phyloP scores from a whole-genome alignment of 78 protist genomes.

The Dictyostelium firmibasis region DNA sequence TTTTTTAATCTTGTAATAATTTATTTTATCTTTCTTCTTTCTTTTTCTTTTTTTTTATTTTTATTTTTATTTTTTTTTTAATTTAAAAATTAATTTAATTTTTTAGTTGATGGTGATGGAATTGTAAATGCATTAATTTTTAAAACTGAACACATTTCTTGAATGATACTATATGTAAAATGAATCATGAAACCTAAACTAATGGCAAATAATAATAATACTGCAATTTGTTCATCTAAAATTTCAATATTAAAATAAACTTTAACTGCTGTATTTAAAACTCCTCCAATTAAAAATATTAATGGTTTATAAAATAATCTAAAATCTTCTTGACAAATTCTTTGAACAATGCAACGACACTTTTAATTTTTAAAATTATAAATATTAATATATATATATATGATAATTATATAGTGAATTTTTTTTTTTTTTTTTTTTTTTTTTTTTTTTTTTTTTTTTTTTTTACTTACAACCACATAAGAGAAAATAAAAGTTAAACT shows the following conservation, averaged over 20 bases:
- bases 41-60: neutral
- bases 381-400: no score
- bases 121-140: constrained; percentile 58
- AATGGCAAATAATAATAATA: constrained; percentile 9
- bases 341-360: constrained; percentile 71
- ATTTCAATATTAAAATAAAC: neutral
- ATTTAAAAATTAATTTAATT: neutral
- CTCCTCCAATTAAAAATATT: constrained; percentile 24
- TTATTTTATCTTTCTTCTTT: neutral
- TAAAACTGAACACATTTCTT: constrained; percentile 53
- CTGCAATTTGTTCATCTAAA: constrained; percentile 4
- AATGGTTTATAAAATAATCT: constrained; percentile 75
- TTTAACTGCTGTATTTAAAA: neutral
- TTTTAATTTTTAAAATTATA: no score
- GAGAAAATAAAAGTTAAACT: constrained; percentile 56
- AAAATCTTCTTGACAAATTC: constrained; percentile 74
- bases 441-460: neutral
- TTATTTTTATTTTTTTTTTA: neutral
- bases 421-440: no score
- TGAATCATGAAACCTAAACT: constrained; percentile 32
- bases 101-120: neutral
- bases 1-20: no score
- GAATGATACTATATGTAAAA: constrained; percentile 22
- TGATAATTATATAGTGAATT: no score
- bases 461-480: constrained; percentile 25